A percentile compares a stretch with the other conserved stretches of the same genome.
Conservation (phyloP, 2,329 filamentous ascomycete genomes). For the Talaromyces rugulosus region DNA sequence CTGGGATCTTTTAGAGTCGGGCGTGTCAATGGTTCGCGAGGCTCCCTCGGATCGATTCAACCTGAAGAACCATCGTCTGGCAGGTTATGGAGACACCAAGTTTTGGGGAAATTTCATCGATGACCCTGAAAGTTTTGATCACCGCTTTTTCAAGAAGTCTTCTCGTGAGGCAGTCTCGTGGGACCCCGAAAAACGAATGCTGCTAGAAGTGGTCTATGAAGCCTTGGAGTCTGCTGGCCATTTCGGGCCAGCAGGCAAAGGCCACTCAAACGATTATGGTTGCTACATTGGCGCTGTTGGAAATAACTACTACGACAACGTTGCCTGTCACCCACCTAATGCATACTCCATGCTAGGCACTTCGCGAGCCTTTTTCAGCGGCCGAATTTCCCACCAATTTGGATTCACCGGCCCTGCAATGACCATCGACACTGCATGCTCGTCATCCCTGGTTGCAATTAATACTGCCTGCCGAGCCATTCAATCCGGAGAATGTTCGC, state of each 20-base stretch:
- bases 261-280: conserved; percentile 17
- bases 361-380: conserved; percentile 36
- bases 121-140: conserved; percentile 24
- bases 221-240: conserved; percentile 22
- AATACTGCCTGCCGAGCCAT: conserved; percentile 30
- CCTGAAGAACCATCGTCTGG: conserved; percentile 12
- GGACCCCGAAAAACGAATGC: conserved; percentile 21
- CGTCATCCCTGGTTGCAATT: conserved; percentile 36
- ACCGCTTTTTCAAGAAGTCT: conserved; percentile 19
- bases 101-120: conserved; percentile 15
- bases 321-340: conserved; percentile 14
- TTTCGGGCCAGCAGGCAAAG: conserved; percentile 17
- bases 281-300: conserved; percentile 24
- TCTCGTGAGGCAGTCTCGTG: conserved; percentile 8
- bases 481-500: conserved; percentile 22
- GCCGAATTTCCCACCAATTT: conserved; percentile 39
- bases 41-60: conserved; percentile 14
- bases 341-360: conserved; percentile 24
- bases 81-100: conserved; percentile 14
- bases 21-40: conserved; percentile 15
- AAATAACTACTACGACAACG: conserved; percentile 20
- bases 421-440: conserved; percentile 47
- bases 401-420: conserved; percentile 37
- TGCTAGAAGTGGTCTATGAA: conserved; percentile 36
- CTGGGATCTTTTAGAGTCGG: conserved; percentile 25